phyloP scores from a whole-genome alignment of 768 basidiomycete species.

The Mrakia gelida region DNA sequence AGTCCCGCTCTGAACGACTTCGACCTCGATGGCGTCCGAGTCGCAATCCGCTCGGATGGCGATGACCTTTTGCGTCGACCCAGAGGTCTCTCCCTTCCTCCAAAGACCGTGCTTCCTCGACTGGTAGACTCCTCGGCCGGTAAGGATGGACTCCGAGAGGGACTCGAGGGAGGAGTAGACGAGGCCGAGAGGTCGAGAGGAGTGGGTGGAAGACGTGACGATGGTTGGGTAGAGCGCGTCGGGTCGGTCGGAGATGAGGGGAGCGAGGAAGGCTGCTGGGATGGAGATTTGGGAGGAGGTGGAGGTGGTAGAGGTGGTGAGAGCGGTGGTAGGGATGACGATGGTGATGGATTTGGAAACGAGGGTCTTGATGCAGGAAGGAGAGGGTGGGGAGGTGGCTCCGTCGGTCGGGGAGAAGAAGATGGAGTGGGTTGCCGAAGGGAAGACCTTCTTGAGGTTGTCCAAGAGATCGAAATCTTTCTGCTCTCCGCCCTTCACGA shows the following conservation, averaged over 20 bases:
- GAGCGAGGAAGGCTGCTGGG: constrained; percentile 78
- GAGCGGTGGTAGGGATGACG: constrained; percentile 66
- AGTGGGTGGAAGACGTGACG: constrained; percentile 58
- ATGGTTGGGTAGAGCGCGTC: constrained; percentile 93
- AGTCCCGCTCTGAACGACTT: constrained; percentile 74
- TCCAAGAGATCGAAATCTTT: constrained; percentile 50
- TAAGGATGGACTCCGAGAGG: constrained; percentile 75
- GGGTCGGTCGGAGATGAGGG: constrained; percentile 73
- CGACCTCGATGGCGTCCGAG: constrained; percentile 83
- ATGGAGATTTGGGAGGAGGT: constrained; percentile 57
- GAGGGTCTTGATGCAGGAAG: constrained; percentile 59
- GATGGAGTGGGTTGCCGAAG: constrained; percentile 35
- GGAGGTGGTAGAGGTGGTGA: constrained; percentile 58
- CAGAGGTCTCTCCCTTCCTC: constrained; percentile 95
- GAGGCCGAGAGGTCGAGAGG: constrained; percentile 60
- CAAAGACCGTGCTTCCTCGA: constrained; percentile 93
- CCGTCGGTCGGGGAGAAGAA: constrained; percentile 36
- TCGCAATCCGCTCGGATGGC: constrained; percentile 87
- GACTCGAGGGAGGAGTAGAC: constrained; percentile 92
- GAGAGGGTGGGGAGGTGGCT: constrained; percentile 55
- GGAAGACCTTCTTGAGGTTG: constrained; percentile 41
- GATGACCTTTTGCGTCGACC: constrained; percentile 82
- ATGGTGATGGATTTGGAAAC: constrained; percentile 55
- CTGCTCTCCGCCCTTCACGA: constrained; percentile 54
- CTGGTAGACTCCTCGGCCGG: constrained; percentile 91